Conservation (phyloP, 208 protist species). For the Herpetomonas samuelpessoai region DNA sequence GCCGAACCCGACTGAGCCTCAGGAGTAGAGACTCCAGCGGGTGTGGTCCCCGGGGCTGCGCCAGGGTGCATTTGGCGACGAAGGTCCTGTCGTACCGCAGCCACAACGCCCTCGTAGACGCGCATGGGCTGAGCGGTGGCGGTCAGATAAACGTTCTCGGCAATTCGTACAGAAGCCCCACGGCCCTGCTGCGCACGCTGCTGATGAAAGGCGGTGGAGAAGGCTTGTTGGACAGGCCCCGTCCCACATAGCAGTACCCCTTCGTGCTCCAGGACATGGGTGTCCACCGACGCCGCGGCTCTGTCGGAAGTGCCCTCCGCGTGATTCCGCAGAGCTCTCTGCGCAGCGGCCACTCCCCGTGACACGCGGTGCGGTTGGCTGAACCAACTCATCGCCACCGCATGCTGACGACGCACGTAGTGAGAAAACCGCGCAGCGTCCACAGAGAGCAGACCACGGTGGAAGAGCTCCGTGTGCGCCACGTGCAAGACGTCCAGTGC, state of each 20-base stretch:
- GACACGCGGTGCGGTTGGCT: slow-evolving; percentile 56
- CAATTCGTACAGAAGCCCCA: neutral
- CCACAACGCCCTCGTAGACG: neutral
- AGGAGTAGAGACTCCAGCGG: neutral
- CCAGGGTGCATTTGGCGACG: too few relatives aligned
- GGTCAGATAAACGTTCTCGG: neutral
- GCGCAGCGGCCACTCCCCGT: slow-evolving; percentile 6
- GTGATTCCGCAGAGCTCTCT: too few relatives aligned
- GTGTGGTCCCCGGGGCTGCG: slow-evolving; percentile 3
- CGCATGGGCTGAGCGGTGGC: neutral
- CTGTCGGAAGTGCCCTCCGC: too few relatives aligned
- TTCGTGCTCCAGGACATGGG: neutral
- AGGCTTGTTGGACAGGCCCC: neutral
- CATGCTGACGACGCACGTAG: slow-evolving; percentile 48
- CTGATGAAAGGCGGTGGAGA: neutral
- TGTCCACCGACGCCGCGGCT: neutral
- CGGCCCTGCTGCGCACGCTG: neutral
- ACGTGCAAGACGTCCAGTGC: slow-evolving; percentile 69
- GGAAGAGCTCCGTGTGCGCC: slow-evolving; percentile 71
- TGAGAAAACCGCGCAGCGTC: slow-evolving; percentile 32
- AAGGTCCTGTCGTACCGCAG: neutral
- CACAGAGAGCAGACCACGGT: slow-evolving; percentile 25
- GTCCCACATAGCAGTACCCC: neutral
- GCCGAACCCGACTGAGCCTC: slow-evolving; percentile 8
- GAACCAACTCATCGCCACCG: slow-evolving; percentile 50